phyloP scores from a whole-genome alignment of 768 basidiomycete species.

The Postia placenta region DNA sequence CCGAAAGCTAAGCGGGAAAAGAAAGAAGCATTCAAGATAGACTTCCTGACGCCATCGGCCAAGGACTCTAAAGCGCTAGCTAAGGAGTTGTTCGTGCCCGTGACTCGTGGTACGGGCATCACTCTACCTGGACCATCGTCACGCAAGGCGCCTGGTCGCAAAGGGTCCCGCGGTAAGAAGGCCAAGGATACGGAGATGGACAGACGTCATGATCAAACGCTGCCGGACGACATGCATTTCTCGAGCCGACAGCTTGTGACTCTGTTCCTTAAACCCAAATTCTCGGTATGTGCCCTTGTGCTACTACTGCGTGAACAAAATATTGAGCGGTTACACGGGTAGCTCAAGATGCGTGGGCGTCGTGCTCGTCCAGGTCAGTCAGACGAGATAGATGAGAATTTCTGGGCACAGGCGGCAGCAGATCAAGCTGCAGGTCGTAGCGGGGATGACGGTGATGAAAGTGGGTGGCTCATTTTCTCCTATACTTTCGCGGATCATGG shows the following conservation, averaged over 20 bases:
- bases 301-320: neutral
- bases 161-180: slow-evolving; percentile 40
- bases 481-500: too few species aligned
- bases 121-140: slow-evolving; percentile 41
- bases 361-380: slow-evolving; percentile 47
- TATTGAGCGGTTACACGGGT: slow-evolving; percentile 1
- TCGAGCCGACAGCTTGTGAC: slow-evolving; percentile 85
- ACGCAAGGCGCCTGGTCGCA: slow-evolving; percentile 24
- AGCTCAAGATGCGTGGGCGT: slow-evolving; percentile 89
- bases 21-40: slow-evolving; percentile 81
- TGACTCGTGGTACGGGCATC: slow-evolving; percentile 63
- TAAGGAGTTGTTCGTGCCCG: slow-evolving; percentile 75
- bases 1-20: slow-evolving; percentile 55
- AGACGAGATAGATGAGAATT: slow-evolving; percentile 88
- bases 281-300: slow-evolving; percentile 56
- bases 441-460: slow-evolving; percentile 54
- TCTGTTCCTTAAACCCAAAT: slow-evolving; percentile 94
- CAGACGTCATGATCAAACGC: slow-evolving; percentile 66
- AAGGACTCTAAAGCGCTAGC: slow-evolving; percentile 55
- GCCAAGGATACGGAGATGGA: slow-evolving; percentile 44
- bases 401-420: slow-evolving; percentile 95
- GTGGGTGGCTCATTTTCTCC: slow-evolving; percentile 32
- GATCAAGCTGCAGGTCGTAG: slow-evolving; percentile 61
- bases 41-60: slow-evolving; percentile 59
- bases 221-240: slow-evolving; percentile 99